Conservation (phyloP, 495 filamentous ascomycete genomes). For the Opeltia flavorubescens region DNA sequence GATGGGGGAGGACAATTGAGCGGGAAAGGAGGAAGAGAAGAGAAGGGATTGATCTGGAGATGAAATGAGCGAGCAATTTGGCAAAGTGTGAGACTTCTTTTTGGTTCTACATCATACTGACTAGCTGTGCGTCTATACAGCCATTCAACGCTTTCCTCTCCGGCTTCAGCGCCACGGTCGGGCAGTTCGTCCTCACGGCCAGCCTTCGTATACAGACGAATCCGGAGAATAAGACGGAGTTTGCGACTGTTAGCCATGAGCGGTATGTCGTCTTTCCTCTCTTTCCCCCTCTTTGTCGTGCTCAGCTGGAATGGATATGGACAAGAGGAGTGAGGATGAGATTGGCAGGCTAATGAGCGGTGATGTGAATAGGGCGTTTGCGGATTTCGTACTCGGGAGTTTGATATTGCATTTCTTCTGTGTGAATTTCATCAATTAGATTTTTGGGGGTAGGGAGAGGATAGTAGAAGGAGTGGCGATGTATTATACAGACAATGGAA, state of each 20-base stretch:
- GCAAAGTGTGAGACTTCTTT: too few species aligned
- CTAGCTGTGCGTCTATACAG: slow-evolving; percentile 26
- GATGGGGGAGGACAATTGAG: background rate
- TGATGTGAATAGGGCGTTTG: slow-evolving; percentile 65
- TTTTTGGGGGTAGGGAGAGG: too few species aligned
- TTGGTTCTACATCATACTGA: background rate
- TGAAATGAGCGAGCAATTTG: background rate
- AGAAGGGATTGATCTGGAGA: background rate
- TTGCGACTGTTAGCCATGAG: slow-evolving; percentile 30
- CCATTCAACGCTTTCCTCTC: slow-evolving; percentile 98
- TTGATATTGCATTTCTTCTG: slow-evolving; percentile 97
- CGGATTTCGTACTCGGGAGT: slow-evolving; percentile 90
- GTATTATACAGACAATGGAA: too few species aligned
- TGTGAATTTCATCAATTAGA: slow-evolving; percentile 96
- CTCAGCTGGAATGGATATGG: background rate
- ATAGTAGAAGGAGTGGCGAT: too few species aligned
- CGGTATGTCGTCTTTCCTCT: slow-evolving; percentile 22
- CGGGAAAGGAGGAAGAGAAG: background rate
- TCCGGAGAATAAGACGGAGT: slow-evolving; percentile 20
- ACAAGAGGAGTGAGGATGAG: background rate
- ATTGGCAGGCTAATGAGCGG: background rate
- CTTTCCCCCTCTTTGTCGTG: background rate
- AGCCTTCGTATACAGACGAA: slow-evolving; percentile 82
- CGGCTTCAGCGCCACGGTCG: slow-evolving; percentile 88
- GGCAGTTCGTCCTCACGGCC: slow-evolving; percentile 92